Conservation (phyloP, 1,284 basidiomycete genomes). For the Apiotrichum siamense region DNA sequence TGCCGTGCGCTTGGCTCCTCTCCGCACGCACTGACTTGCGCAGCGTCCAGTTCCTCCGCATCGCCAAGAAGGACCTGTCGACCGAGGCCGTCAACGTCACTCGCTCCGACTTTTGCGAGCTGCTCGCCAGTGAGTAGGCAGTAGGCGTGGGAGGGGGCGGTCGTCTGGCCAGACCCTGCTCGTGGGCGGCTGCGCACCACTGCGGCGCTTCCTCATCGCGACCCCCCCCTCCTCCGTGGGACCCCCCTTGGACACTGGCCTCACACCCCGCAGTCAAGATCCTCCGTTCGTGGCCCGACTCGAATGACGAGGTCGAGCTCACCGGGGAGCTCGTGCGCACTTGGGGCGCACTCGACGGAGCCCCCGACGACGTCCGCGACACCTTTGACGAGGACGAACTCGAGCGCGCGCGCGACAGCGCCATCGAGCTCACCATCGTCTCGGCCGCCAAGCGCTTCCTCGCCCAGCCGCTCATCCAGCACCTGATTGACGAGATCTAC, state of each 20-base stretch:
- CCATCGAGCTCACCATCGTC: slow-evolving; percentile 78
- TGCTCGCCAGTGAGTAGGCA: slow-evolving; percentile 57
- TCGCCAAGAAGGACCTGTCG: slow-evolving; percentile 61
- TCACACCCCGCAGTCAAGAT: slow-evolving; percentile 56
- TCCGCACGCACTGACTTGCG: slow-evolving; percentile 51
- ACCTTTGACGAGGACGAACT: slow-evolving; percentile 58
- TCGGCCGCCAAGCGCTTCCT: slow-evolving; percentile 73
- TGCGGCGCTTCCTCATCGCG: background rate
- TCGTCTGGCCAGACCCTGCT: too few species aligned
- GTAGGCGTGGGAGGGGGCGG: background rate
- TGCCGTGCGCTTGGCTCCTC: background rate
- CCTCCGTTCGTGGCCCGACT: slow-evolving; percentile 59
- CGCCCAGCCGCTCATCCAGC: slow-evolving; percentile 70
- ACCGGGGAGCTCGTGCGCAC: slow-evolving; percentile 67
- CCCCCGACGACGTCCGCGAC: slow-evolving; percentile 59
- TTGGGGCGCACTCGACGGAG: slow-evolving; percentile 76
- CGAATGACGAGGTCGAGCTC: slow-evolving; percentile 58
- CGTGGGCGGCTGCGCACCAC: too few species aligned
- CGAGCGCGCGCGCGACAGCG: slow-evolving; percentile 59
- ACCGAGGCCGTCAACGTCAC: slow-evolving; percentile 63
- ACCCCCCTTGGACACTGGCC: background rate
- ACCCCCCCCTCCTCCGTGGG: background rate
- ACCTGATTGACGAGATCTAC: slow-evolving; percentile 75
- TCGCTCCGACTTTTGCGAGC: slow-evolving; percentile 72
- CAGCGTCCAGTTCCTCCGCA: slow-evolving; percentile 44